Evolutionary conservation across 2,329 filamentous ascomycete species (phyloP), one percentile per base, ranked within the genome.

Genomic region (Didymella sp.): DNA sequence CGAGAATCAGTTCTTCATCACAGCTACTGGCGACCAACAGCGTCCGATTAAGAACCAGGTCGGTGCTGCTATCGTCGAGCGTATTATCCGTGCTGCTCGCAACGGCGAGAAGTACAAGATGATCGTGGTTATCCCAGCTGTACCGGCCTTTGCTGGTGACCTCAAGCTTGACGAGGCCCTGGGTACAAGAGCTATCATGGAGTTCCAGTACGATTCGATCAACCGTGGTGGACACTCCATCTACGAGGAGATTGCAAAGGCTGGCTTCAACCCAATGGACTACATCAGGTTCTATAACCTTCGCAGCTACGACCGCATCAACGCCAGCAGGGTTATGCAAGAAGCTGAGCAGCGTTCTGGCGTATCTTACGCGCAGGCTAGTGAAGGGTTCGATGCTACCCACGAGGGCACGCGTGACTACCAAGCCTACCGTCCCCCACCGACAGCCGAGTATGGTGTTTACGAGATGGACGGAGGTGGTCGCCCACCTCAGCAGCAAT

Each of bases 1-100:
- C 31, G 89, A 93, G 73, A 92, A 93, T 68, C 87, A 91, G 81
- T 95, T 95, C 79, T 95, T 95, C 81, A 95, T 95, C 76, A 95
- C 91, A 0, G 89, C 90, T 2, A 93, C 90, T 1, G 82, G 70
- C n/a, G 82, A 89, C 51, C 78, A 86, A 54, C 90, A 92, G 72
- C 82, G 83, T 59, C 89, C 91, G 0, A 85, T 96, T 42, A 83
- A 82, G 68, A 95, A 96, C 77, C 87, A 88, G 73, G 89, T 96
- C 58, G 91, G 91, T 42, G 86, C 85, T 6, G 89, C 89, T 25
- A 89, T 96, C 47, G 91, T 92, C 6, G 87, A 92, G 62, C 86
- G 91, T 31, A 89, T 94, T 62, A 69, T 91, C 19, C 86, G 88
- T 30, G 91, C 91, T 17, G 84, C 88, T 61, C 77, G 85, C 54